Conservation (phyloP, 2,329 filamentous ascomycete genomes). For the Orbilia javanica region DNA sequence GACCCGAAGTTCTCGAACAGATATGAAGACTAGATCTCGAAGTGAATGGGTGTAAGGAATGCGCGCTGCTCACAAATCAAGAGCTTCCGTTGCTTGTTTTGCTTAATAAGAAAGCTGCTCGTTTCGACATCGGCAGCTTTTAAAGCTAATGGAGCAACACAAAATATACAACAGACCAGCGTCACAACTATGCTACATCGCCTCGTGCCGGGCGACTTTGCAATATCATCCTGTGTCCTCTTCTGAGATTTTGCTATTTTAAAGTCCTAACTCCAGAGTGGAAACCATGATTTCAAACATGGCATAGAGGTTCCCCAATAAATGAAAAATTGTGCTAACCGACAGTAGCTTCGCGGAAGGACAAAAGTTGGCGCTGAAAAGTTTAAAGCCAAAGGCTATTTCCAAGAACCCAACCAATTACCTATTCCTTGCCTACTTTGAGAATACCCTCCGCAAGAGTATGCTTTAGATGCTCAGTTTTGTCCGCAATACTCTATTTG, state of each 20-base stretch:
- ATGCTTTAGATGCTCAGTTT: slow-evolving; percentile 23
- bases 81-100: not conserved
- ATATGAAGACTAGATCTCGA: not conserved
- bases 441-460: not conserved
- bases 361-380: not conserved
- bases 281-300: not conserved
- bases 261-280: not conserved
- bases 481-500: slow-evolving; percentile 35
- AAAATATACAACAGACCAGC: slow-evolving; percentile 14
- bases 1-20: not conserved
- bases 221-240: not conserved
- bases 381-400: not conserved
- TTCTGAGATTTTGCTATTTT: not conserved
- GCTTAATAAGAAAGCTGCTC: slow-evolving; percentile 33
- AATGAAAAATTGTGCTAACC: not conserved
- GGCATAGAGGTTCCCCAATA: not conserved
- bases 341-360: no score
- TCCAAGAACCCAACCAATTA: not conserved
- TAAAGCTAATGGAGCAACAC: slow-evolving; percentile 13
- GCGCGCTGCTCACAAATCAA: slow-evolving; percentile 44
- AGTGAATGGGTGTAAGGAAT: not conserved
- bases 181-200: no score
- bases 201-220: no score
- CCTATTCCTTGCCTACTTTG: slow-evolving; percentile 1
- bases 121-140: slow-evolving; percentile 18